Percentiles rank a stretch among this genome's conserved stretches.
These are phyloP conservation scores for Pseudogymnoascus sp. DNA, from an alignment of 2,329 filamentous ascomycete genomes.

Conservation along the genomic window DNA sequence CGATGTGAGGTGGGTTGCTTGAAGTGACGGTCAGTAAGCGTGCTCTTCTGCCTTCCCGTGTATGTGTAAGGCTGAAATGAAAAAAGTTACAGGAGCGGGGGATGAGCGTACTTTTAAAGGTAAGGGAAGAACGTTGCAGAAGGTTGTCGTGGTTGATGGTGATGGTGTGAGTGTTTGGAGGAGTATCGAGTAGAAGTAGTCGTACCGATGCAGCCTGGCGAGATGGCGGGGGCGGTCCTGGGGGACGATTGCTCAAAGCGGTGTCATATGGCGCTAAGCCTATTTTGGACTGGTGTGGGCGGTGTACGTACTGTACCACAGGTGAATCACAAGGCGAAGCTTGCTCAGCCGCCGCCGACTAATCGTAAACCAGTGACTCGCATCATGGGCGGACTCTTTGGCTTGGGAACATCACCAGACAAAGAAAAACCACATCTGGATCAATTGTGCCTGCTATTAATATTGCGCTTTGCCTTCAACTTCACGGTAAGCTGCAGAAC, in stretches of 20 bases:
- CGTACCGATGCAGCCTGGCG: slow-evolving; percentile 10
- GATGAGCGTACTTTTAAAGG: neutral
- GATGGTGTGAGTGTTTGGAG: slow-evolving; percentile 19
- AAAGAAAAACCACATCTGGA: neutral
- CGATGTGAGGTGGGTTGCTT: neutral
- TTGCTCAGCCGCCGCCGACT: slow-evolving; percentile 6
- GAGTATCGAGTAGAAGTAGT: slow-evolving; percentile 8
- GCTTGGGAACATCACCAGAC: slow-evolving; percentile 2
- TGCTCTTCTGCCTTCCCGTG: neutral
- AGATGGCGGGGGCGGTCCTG: slow-evolving; percentile 6
- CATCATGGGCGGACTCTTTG: neutral
- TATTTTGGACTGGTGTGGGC: neutral
- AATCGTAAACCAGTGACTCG: slow-evolving; percentile 5
- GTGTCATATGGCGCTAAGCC: neutral
- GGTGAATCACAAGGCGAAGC: slow-evolving; percentile 6
- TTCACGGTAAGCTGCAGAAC: neutral
- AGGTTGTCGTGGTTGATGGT: slow-evolving; percentile 17
- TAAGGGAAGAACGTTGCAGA: slow-evolving; percentile 4
- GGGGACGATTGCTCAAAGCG: slow-evolving; percentile 4
- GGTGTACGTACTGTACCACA: neutral
- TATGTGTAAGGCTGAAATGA: neutral
- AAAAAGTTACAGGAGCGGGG: neutral
- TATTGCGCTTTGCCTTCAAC: neutral
- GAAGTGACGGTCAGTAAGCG: slow-evolving; percentile 5
- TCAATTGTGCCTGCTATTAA: neutral